phyloP scores from a whole-genome alignment of 2,329 filamentous ascomycete genomes.

The Sordariomycetes sp. region DNA sequence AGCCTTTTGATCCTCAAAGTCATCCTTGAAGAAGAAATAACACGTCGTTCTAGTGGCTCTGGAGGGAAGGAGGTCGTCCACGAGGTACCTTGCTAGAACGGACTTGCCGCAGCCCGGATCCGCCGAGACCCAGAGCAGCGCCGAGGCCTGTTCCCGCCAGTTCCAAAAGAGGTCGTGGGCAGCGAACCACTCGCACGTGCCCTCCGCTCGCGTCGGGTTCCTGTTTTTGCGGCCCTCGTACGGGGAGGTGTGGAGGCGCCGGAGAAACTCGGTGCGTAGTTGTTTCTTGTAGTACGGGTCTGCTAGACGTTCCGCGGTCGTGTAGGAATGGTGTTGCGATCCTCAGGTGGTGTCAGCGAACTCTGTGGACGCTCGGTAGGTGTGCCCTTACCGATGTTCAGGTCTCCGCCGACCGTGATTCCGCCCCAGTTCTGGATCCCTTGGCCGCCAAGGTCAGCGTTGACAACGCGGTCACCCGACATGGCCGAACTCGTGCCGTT shows the following conservation, averaged over 20 bases:
- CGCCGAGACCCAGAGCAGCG: slow-evolving; percentile 23
- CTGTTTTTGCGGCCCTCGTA: slow-evolving; percentile 14
- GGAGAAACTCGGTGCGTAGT: too few relatives aligned
- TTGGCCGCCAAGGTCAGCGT: too few relatives aligned
- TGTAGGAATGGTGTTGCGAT: too few relatives aligned
- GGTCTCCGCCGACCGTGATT: too few relatives aligned
- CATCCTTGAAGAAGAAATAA: slow-evolving; percentile 36
- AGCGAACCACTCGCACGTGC: slow-evolving; percentile 12
- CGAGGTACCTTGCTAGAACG: slow-evolving; percentile 23
- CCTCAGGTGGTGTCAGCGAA: too few relatives aligned
- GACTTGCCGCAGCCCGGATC: slow-evolving; percentile 34
- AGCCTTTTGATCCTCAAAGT: slow-evolving; percentile 21
- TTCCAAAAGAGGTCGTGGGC: slow-evolving; percentile 8
- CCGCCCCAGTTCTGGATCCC: too few relatives aligned
- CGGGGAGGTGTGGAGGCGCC: neutral
- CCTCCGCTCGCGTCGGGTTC: slow-evolving; percentile 19
- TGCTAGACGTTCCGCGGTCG: too few relatives aligned
- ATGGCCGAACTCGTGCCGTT: too few relatives aligned
- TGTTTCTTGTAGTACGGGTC: neutral
- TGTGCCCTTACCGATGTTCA: too few relatives aligned
- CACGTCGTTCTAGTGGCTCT: slow-evolving; percentile 14
- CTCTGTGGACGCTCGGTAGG: too few relatives aligned
- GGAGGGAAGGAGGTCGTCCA: slow-evolving; percentile 16
- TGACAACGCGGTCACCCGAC: too few relatives aligned
- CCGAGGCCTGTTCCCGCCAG: slow-evolving; percentile 10